Evolutionary conservation across 2,329 filamentous ascomycete species (phyloP), one percentile per base, ranked within the genome.

Genomic region (Lizonia empirigonia): DNA sequence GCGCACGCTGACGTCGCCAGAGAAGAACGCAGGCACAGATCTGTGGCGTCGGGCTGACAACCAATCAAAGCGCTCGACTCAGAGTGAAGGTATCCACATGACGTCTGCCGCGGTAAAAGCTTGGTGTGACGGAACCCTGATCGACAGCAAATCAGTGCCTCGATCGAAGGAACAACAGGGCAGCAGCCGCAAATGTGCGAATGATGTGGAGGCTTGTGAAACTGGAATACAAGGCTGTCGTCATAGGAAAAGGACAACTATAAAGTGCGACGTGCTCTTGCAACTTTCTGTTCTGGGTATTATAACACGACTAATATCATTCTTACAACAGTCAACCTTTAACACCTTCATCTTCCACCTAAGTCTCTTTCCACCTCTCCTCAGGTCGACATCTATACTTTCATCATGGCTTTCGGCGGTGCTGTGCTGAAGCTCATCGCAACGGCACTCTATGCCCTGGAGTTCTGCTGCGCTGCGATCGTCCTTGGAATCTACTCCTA

Each of bases 401-500:
- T 26, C 44, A 68, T 29, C 45, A 89, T 88, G 86, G 83, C 80
- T 56, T 72, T 77, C 52, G 78, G 78, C 56, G 84, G 85, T 58
- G 72, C 86, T 55, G 79, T 84, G 63, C 83, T 96, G 63, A 90
- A 90, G 65, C 75, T 82, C 44, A 74, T 82, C 37, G 87, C 90
- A 67, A 88, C 87, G 71, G 80, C 87, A 70, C 77, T 95, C 65
- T 89, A 93, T 61, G 76, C 82, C 59, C 75, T 96, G 49, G 84
- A 90, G 65, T 88, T 96, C 73, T 80, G 83, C 69, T 89, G 85
- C 71, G 80, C 87, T 7, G 85, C 81, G 52, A 80, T 96, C 60
- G 82, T 93, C 55, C 82, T 97, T 55, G 88, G 83, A 60, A 83
- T 94, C 55, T 75, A 88, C 80, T 87, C 86, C 40, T 96, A 95